Base-by-base conservation (phyloP, 1,284 basidiomycete species). In the Cystobasidium slooffiae region DNA sequence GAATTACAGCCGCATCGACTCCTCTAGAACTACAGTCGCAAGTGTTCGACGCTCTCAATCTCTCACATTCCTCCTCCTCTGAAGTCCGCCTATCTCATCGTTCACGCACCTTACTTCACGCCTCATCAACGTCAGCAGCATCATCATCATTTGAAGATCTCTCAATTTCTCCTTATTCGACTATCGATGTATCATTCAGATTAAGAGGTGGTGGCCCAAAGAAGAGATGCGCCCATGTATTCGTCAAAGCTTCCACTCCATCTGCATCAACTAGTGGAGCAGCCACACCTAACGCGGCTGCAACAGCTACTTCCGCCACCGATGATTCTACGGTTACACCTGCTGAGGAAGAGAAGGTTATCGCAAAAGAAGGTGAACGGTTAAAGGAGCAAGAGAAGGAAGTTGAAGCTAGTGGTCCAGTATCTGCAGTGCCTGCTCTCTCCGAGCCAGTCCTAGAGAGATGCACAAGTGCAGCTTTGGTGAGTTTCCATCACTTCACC, bases 201-300 rank as follows among this genome's bases (percentile, higher is more conserved):
- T 37, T 73, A 43, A 51, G 51, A 56, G 70, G 70, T 9, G 70
- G 70, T 14, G 70, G 70, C 14, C 70, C 70, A 56, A 73, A 73
- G 70, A 73, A 73, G 70, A 53, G 70, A 56, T 73, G 70, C 46
- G 70, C 70, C 24, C 70, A 73, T 58, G 70, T 73, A 9, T 66
- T 22, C 44, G 70, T 73, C 47, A 73, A 73, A 63, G 56, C 70
- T 46, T 24, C 59, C 31, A 41, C 69, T 56, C 8, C 52, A 3
- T 59, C 56, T 1, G 37, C 70, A 16, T 62, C 70, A 1, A 65
- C 70, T 18, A 22, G 39, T 46, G 62, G 51, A 14, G 44, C 51
- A 14, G 61, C 69, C n/a, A 72, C 70, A 8, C 64, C 64, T n/a
- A 41, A 31, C 16, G 14, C 64, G 14, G 8, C 49, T 6, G 24